Evolutionary conservation across 2,329 filamentous ascomycete species (phyloP).

Genomic region (Fonsecaea monophora): DNA sequence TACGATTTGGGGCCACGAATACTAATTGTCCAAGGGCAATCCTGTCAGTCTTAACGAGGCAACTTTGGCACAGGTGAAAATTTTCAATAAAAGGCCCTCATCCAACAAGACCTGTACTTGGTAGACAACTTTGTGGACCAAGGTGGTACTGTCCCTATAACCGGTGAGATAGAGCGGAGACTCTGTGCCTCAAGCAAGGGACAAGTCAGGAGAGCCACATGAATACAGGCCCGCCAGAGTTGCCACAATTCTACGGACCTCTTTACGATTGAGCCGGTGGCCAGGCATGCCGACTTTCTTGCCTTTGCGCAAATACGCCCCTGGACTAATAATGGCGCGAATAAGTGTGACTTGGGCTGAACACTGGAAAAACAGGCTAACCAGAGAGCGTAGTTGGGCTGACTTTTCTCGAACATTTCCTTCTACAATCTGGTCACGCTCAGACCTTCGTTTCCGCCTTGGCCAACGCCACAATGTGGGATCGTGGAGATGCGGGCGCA

Average conservation of each 20-base stretch:
- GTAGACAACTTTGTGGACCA: conserved; percentile 7
- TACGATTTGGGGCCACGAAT: background rate
- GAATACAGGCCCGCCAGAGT: conserved; percentile 11
- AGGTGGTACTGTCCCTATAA: conserved; percentile 9
- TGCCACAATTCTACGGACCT: conserved; percentile 14
- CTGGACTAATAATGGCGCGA: background rate
- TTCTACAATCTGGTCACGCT: conserved; percentile 16
- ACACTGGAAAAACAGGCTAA: background rate
- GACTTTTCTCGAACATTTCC: conserved; percentile 21
- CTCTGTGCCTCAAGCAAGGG: conserved; percentile 9
- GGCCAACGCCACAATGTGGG: conserved; percentile 25
- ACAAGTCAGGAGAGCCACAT: conserved; percentile 5
- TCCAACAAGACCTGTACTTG: background rate
- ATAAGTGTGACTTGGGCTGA: background rate
- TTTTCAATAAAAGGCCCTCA: background rate
- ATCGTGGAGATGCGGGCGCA: conserved; percentile 24
- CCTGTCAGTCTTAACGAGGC: background rate
- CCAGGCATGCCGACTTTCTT: background rate
- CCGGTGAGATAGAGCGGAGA: conserved; percentile 2
- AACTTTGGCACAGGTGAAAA: background rate
- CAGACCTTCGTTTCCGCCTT: conserved; percentile 4
- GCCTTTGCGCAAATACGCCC: background rate
- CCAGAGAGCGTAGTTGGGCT: conserved; percentile 14
- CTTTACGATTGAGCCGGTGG: background rate
- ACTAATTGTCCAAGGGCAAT: background rate